These are phyloP conservation scores for Golubevia pallescens DNA, from an alignment of 1,284 basidiomycete species.

Conservation along the genomic window DNA sequence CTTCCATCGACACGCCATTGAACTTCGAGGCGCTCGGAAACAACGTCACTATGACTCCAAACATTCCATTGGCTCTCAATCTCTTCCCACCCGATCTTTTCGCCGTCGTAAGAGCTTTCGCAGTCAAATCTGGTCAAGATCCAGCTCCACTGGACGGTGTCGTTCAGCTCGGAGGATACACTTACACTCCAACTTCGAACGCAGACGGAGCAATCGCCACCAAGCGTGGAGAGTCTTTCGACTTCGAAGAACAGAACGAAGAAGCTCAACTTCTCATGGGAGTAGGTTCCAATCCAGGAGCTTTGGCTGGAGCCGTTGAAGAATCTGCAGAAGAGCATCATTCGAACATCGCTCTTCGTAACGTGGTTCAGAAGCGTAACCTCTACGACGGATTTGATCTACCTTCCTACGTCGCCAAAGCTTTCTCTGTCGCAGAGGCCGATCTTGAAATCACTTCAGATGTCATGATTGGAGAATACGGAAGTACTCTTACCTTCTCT, in stretches of 20 bases:
- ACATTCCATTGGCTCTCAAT: conserved; percentile 48
- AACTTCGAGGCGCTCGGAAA: conserved; percentile 42
- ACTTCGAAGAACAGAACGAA: conserved; percentile 10
- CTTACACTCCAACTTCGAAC: no score
- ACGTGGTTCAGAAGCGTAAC: no score
- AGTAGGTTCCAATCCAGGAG: no score
- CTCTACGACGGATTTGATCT: conserved; percentile 59
- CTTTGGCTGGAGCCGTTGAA: no score
- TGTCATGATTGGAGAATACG: conserved; percentile 50
- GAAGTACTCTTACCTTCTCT: no score
- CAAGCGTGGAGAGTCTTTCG: no score
- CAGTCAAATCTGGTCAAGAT: conserved; percentile 41
- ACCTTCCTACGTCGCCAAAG: conserved; percentile 40
- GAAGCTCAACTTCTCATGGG: no score
- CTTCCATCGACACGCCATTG: conserved; percentile 45
- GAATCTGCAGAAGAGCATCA: conserved; percentile 62
- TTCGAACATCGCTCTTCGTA: no score
- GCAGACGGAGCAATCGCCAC: no score
- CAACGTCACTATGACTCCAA: conserved; percentile 38
- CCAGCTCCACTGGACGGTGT: conserved; percentile 49
- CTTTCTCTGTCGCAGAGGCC: no score
- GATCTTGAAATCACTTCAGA: conserved; percentile 45
- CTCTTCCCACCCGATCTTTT: conserved; percentile 62
- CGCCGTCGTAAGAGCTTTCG: conserved; percentile 48
- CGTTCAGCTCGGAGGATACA: no score